These are phyloP conservation scores for Favolaschia claudopus DNA, from an alignment of 768 basidiomycete genomes.

Conservation along the genomic window DNA sequence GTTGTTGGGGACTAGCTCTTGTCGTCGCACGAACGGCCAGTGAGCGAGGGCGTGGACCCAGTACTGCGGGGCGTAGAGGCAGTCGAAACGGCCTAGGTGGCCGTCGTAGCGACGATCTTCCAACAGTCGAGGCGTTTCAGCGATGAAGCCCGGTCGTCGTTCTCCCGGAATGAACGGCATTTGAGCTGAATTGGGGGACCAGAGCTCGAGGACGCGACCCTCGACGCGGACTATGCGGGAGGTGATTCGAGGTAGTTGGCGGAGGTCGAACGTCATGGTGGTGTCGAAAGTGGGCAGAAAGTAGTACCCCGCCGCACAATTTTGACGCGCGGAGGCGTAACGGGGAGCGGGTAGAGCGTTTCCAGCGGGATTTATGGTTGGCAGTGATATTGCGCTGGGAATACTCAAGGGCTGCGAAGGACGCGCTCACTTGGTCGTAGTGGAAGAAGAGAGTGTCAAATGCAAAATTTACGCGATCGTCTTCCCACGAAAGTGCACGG, in stretches of 20 bases:
- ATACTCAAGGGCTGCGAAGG: no score
- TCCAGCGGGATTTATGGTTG: no score
- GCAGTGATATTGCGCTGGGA: no score
- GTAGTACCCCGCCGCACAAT: background rate
- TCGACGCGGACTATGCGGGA: background rate
- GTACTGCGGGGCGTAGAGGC: background rate
- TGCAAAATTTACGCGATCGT: no score
- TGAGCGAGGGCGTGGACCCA: background rate
- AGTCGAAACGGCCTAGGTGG: background rate
- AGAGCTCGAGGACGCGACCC: background rate
- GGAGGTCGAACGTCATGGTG: background rate
- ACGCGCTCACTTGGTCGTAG: no score
- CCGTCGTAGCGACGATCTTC: background rate
- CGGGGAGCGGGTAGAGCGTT: no score
- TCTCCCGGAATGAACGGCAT: background rate
- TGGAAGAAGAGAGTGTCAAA: no score
- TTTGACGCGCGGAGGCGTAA: no score
- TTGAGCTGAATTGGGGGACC: slow-evolving; percentile 3
- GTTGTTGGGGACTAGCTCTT: background rate
- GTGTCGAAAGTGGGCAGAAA: background rate
- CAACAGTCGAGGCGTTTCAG: no score
- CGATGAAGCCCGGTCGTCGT: background rate
- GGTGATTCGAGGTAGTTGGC: background rate
- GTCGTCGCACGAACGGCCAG: slow-evolving; percentile 1
- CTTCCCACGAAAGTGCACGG: no score